Conservation (phyloP, 495 filamentous ascomycete genomes). For the Penicillium desertorum region DNA sequence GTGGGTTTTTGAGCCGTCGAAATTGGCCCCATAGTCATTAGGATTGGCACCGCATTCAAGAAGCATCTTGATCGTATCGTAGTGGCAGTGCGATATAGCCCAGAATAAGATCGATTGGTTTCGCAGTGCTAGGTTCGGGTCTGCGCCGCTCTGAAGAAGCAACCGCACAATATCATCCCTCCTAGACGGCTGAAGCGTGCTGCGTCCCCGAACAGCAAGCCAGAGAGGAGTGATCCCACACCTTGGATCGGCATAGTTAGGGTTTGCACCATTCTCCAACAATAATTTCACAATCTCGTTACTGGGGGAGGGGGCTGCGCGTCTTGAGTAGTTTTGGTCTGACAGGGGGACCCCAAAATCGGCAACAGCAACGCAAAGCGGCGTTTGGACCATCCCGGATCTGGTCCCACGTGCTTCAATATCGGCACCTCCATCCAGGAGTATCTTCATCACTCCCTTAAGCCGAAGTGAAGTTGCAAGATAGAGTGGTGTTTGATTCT, state of each 20-base stretch:
- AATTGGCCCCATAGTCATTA: background rate
- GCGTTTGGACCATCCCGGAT: background rate
- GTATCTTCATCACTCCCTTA: background rate
- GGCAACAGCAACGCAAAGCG: background rate
- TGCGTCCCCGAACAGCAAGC: background rate
- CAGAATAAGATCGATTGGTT: background rate
- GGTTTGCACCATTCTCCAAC: background rate
- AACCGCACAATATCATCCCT: background rate
- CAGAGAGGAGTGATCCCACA: conserved; percentile 1
- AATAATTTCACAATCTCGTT: background rate
- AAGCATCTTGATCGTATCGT: background rate
- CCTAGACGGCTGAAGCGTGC: background rate
- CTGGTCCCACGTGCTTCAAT: background rate
- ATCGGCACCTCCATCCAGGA: conserved; percentile 1
- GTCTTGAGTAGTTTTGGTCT: background rate
- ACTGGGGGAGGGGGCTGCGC: background rate
- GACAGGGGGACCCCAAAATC: background rate
- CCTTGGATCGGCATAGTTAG: background rate
- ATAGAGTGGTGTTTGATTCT: background rate
- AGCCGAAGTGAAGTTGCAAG: background rate
- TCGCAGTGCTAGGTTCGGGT: background rate
- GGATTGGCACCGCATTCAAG: background rate
- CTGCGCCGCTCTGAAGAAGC: background rate
- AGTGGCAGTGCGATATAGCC: background rate
- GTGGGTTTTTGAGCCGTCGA: background rate